Percentiles rank a stretch among this genome's conserved stretches.
Conservation (phyloP, 2,329 filamentous ascomycete genomes). For the Monilinia fructigena region DNA sequence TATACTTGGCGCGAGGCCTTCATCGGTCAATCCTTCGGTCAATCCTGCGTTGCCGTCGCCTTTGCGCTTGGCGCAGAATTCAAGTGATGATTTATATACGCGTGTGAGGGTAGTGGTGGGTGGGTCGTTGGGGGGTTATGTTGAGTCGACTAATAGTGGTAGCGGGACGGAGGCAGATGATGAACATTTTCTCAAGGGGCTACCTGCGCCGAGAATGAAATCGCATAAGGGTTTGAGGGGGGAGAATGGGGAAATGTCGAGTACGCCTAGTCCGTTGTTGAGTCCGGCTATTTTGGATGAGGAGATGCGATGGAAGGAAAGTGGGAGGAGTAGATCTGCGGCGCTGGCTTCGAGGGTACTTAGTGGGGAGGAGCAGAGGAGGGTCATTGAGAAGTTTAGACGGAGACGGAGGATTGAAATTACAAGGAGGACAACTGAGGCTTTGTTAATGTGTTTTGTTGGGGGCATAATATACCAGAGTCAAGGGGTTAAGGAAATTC, state of each 20-base stretch:
- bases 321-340: slow-evolving; percentile 24
- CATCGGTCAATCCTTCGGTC: slow-evolving; percentile 15
- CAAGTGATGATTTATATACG: slow-evolving; percentile 39
- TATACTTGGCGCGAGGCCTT: neutral
- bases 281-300: slow-evolving; percentile 50
- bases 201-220: slow-evolving; percentile 74
- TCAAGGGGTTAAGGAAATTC: slow-evolving; percentile 46
- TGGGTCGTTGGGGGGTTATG: slow-evolving; percentile 26
- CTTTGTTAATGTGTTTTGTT: slow-evolving; percentile 51
- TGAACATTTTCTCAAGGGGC: slow-evolving; percentile 80
- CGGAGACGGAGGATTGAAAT: slow-evolving; percentile 49
- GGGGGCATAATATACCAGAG: slow-evolving; percentile 49
- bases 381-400: slow-evolving; percentile 42
- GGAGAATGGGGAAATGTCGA: slow-evolving; percentile 54
- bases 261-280: slow-evolving; percentile 54
- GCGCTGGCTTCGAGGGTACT: slow-evolving; percentile 11
- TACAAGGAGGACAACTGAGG: slow-evolving; percentile 53
- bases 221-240: slow-evolving; percentile 76
- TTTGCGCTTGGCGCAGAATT: slow-evolving; percentile 35
- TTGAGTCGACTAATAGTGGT: slow-evolving; percentile 64
- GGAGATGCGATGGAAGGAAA: slow-evolving; percentile 24
- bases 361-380: slow-evolving; percentile 30
- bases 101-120: slow-evolving; percentile 25
- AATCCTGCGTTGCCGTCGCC: slow-evolving; percentile 32
- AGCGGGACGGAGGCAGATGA: slow-evolving; percentile 95